Base-by-base conservation (phyloP, 1,284 basidiomycete species). In the Cryptococcus floricola region DNA sequence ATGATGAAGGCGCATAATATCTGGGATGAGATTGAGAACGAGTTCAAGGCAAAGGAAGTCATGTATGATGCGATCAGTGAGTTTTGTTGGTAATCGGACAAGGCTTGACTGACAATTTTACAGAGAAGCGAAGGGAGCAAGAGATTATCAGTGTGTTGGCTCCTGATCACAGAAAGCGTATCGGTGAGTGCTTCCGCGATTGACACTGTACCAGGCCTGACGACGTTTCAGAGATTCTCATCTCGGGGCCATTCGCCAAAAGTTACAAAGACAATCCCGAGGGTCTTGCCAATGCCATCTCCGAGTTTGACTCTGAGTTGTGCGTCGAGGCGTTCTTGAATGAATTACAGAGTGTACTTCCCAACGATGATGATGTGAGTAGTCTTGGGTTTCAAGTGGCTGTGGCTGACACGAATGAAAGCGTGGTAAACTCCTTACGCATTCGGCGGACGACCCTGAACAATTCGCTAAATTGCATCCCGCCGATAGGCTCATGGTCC, bases 11-110 rank as follows among this genome's bases (percentile, higher is more conserved):
- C 80, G 50, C 88, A 91, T 69, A 91, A 94, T 42, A 85, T 98
- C 10, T 98, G 94, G 86, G 83, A 83, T 67, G 89, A 94, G 78
- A 98, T 98, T 88, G 94, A 98, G 76, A 89, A 96, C 69, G 93
- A 95, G 71, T 98, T 98, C 81, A 94, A 95, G 73, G 93, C 94
- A 18, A 94, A 95, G 77, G 92, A 96, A 75, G 82, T 92, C 48
- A 91, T 94, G 65, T 67, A 77, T 67, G 71, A 76, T 53, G 74
- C 75, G 6, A 73, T 78, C 51, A 74, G 71, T 73, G 47, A 65
- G 71, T 69, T 1, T 1, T n/a, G 18, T 41, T 10, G 23, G 14
- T 28, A 13, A 46, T 12, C 18, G 18, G 18, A 48, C 18, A n/a
- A n/a, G 23, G 9, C 19, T 57, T 48, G 45, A 27, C 31, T 39